Percentiles rank a stretch among this genome's conserved stretches.
phyloP scores from a whole-genome alignment of 148 eudicot genomes.

The Suaeda aralocaspica region DNA sequence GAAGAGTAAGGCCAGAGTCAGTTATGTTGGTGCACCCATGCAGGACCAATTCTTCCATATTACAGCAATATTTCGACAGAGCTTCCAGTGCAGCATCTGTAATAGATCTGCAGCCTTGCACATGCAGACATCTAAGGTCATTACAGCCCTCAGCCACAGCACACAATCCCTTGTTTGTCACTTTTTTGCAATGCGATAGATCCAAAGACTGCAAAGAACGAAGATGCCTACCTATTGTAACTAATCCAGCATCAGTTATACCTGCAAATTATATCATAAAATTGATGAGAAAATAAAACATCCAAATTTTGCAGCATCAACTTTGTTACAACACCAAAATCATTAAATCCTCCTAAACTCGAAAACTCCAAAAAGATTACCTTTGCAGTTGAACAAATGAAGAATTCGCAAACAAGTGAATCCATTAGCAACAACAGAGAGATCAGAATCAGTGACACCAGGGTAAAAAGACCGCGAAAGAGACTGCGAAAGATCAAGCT shows the following conservation, averaged over 20 bases:
- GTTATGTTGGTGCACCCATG: conserved; percentile 76
- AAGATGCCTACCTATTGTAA: conserved; percentile 60
- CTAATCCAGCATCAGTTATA: conserved; percentile 71
- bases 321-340: no score
- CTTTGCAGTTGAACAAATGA: conserved; percentile 57
- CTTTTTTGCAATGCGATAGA: conserved; percentile 77
- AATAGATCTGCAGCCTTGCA: conserved; percentile 70
- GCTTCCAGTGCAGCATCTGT: conserved; percentile 51
- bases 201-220: conserved; percentile 63
- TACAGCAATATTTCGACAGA: conserved; percentile 60
- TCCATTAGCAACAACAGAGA: conserved; percentile 54
- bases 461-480: conserved; percentile 69
- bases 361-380: conserved; percentile 29
- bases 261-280: conserved; percentile 44
- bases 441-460: conserved; percentile 83
- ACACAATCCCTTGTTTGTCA: conserved; percentile 70
- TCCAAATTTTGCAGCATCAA: neutral
- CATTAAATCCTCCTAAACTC: no score
- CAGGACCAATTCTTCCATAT: conserved; percentile 60
- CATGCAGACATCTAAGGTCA: conserved; percentile 66
- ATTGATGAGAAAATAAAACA: conserved; percentile 11
- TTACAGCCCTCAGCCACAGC: conserved; percentile 73
- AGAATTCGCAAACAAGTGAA: conserved; percentile 58
- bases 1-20: conserved; percentile 58
- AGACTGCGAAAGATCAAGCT: conserved; percentile 79